Base-by-base conservation (phyloP, 441 rosid species). In the Manihot esculenta region DNA sequence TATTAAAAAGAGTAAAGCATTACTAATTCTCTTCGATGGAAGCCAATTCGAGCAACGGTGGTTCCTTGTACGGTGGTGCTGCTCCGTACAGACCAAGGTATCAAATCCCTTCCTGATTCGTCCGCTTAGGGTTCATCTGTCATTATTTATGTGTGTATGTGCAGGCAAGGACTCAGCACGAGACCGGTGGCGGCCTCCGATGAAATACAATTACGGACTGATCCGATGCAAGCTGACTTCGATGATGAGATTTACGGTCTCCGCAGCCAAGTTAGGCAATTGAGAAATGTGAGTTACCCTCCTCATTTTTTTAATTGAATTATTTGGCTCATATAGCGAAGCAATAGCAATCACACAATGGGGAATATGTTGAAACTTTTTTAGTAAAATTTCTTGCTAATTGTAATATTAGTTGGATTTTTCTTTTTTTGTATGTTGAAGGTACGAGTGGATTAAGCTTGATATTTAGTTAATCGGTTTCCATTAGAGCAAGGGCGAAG, bases 181-280 rank as follows among this genome's bases (percentile, higher is more conserved):
- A 84, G 99, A 76, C 83, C 82, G 26, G 87, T 62, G 47, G 83
- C 85, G 48, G 84, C 85, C 74, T 86, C 96, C 26, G 99, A 91
- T 66, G 93, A 95, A 77, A 90, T 91, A 51, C 98, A 95, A 68
- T 82, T 95, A 72, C 82, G 96, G 76, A 93, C 91, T 74, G 99
- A 95, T 84, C 97, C 97, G 27, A 85, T 93, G 90, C 93, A 87
- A 55, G 88, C 84, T 18, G 97, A 91, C 30, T 70, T 91, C 41
- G 97, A 95, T 56, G 97, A 93, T 75, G 96, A 89, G 90, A 88
- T 95, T 74, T 72, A 83, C 0, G 96, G 96, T 70, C 98, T 95
- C 57, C 90, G 81, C 63, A 76, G 84, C 82, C 97, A 95, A 89
- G 99, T 93, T 53, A 85, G 78, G 63, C 96, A 78, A 59, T 83